Conservation (phyloP, 306 rosid genomes). For the Malus orientalis region DNA sequence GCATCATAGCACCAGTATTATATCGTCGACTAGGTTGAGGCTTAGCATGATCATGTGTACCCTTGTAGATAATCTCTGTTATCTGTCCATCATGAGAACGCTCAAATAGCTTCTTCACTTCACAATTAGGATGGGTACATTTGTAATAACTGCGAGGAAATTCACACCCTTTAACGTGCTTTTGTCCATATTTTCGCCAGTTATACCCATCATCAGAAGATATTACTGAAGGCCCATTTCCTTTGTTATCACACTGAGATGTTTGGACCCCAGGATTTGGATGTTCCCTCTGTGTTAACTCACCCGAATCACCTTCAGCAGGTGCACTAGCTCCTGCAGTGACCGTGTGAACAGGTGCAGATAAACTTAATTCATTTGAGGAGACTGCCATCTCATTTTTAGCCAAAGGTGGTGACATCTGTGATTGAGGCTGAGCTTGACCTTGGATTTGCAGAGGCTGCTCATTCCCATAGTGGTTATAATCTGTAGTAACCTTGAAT, state of each 20-base stretch:
- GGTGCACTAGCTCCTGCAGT: constrained; percentile 43
- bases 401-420: constrained; percentile 37
- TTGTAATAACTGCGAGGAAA: constrained; percentile 98
- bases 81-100: constrained; percentile 93
- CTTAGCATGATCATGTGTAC: constrained; percentile 94
- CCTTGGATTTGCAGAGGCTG: constrained; percentile 51
- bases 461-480: constrained; percentile 39
- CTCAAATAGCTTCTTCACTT: constrained; percentile 94
- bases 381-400: constrained; percentile 52
- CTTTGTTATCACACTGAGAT: constrained; percentile 48
- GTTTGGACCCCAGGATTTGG: constrained; percentile 42
- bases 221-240: constrained; percentile 44
- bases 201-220: constrained; percentile 88
- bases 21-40: constrained; percentile 87
- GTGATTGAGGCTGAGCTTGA: constrained; percentile 41
- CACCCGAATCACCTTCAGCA: constrained; percentile 52
- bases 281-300: constrained; percentile 46
- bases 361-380: constrained; percentile 51
- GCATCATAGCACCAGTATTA: constrained; percentile 47
- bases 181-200: constrained; percentile 97
- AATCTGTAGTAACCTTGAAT: constrained; percentile 69
- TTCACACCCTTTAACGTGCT: constrained; percentile 94
- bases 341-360: constrained; percentile 46
- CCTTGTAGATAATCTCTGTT: constrained; percentile 90
- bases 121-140: constrained; percentile 95